A percentile compares a stretch with the other conserved stretches of the same genome.
Evolutionary conservation across 371 early-diverging fungal genomes (phyloP).

Genomic region (Circinella umbellata): DNA sequence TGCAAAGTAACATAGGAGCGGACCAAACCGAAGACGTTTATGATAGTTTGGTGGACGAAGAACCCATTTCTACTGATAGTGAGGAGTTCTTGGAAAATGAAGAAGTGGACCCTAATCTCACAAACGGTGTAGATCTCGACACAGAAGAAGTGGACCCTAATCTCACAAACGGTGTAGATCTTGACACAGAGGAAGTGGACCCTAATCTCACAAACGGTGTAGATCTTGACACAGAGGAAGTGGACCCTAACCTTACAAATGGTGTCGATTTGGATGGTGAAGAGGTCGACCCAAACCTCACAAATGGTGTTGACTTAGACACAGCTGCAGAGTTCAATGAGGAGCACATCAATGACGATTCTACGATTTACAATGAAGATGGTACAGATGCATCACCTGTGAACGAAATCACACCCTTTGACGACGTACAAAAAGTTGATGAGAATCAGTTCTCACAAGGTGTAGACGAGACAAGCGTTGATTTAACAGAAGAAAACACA

Average conservation of each 20-base stretch:
- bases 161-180: background rate
- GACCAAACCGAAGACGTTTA: background rate
- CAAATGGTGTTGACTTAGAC: background rate
- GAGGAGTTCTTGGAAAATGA: background rate
- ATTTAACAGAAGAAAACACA: background rate
- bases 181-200: background rate
- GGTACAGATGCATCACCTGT: background rate
- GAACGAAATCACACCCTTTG: background rate
- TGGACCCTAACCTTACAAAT: background rate
- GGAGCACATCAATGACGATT: background rate
- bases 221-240: background rate
- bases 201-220: background rate
- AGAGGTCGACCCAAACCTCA: background rate
- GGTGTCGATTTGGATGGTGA: background rate
- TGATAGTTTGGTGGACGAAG: background rate
- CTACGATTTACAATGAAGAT: background rate
- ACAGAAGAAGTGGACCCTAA: background rate
- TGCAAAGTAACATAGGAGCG: background rate
- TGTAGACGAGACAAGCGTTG: background rate
- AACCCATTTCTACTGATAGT: background rate
- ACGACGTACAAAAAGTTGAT: background rate
- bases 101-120: background rate
- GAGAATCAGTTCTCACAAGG: background rate
- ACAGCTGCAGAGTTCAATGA: slow-evolving; percentile 1
- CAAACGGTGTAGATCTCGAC: background rate